phyloP scores from a whole-genome alignment of 768 basidiomycete genomes.

The Rhizopogon sp. region DNA sequence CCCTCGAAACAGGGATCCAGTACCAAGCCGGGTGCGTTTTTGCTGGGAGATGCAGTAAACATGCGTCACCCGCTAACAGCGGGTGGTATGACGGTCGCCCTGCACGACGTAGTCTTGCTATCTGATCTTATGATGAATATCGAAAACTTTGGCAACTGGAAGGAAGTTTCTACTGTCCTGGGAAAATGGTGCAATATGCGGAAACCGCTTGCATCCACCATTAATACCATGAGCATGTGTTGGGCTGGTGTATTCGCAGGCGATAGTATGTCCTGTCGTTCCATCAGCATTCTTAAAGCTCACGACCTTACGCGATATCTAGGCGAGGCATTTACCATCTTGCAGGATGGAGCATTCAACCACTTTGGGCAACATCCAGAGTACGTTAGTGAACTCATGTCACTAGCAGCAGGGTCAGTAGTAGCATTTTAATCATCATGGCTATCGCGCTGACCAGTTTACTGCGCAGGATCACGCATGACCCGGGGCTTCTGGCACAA shows the following conservation, averaged over 20 bases:
- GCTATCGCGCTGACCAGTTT: not conserved
- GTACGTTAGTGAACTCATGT: not conserved
- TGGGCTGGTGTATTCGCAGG: conserved; percentile 88
- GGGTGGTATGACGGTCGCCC: conserved; percentile 91
- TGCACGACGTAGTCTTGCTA: conserved; percentile 74
- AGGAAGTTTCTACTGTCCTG: conserved; percentile 39
- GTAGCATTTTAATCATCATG: not conserved
- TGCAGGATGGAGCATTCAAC: not conserved
- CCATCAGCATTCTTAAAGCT: not conserved
- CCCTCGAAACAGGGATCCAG: conserved; percentile 54
- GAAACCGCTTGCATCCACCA: conserved; percentile 73
- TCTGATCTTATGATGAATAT: conserved; percentile 49
- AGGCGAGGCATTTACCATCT: not conserved
- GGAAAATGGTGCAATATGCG: conserved; percentile 75
- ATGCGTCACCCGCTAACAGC: conserved; percentile 96
- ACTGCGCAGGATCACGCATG: not conserved
- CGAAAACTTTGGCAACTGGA: conserved; percentile 38
- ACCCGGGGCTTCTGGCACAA: not conserved
- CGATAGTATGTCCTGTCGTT: conserved; percentile 52
- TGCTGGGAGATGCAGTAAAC: conserved; percentile 91
- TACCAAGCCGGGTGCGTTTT: conserved; percentile 58
- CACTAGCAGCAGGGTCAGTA: not conserved
- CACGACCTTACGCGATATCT: not conserved
- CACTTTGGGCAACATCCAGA: not conserved
- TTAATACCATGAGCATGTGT: conserved; percentile 86